phyloP scores from a whole-genome alignment of 1,139 yeast genomes.

The Saccharomyces hybrid region DNA sequence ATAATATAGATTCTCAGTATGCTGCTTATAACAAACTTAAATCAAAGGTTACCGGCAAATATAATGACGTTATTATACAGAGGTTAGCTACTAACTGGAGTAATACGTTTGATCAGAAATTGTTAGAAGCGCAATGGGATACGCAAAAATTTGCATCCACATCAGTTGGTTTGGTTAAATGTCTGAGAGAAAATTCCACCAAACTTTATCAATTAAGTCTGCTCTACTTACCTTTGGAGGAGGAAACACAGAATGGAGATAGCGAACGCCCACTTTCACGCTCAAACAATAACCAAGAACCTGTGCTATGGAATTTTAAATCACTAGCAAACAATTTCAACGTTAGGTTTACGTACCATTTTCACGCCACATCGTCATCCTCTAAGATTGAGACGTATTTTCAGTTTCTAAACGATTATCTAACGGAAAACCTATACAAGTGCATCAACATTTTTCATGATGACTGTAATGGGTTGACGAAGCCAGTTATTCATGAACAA shows the following conservation, averaged over 20 bases:
- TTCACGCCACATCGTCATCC: conserved; percentile 36
- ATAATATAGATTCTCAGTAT: neutral
- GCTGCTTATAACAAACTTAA: neutral
- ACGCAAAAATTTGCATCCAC: conserved; percentile 13
- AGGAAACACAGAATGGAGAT: neutral
- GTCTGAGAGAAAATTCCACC: conserved; percentile 16
- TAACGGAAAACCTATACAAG: conserved; percentile 27
- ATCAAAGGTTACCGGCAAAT: neutral
- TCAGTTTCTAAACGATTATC: conserved; percentile 43
- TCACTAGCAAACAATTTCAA: conserved; percentile 49
- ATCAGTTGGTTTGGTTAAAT: conserved; percentile 12
- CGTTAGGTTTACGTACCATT: conserved; percentile 66
- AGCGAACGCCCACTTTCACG: neutral
- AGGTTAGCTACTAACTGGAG: conserved; percentile 6
- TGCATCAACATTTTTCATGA: conserved; percentile 28
- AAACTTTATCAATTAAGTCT: conserved; percentile 37
- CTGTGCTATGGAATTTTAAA: conserved; percentile 52
- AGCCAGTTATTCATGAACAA: conserved; percentile 26
- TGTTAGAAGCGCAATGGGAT: conserved; percentile 27
- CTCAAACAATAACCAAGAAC: conserved; percentile 31
- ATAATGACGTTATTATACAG: conserved; percentile 3
- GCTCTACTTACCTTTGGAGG: conserved; percentile 27
- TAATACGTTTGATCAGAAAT: conserved; percentile 5
- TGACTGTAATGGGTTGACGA: conserved; percentile 18
- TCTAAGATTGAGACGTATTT: conserved; percentile 40